Base-by-base conservation (phyloP, 1,139 yeast species). In the Sugiyamaella grinbergsii region DNA sequence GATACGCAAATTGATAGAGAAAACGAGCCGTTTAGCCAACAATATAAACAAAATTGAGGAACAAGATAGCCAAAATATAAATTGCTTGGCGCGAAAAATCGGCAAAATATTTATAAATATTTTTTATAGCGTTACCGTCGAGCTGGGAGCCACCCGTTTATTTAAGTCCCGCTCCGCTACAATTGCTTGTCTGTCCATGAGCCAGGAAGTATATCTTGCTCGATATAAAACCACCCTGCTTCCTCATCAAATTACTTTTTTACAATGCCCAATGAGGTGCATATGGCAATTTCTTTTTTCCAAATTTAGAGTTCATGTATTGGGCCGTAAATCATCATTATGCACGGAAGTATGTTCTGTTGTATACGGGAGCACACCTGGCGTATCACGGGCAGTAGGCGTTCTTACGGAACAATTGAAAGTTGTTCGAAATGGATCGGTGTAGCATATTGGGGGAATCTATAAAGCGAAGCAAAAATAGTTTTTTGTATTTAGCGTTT, bases 221-320 rank as follows among this genome's bases (percentile, higher is more conserved):
- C 29, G 32, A 28, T 28, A 28, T 28, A 28, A 5, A 28, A 5
- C 32, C n/a, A 13, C n/a, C n/a, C 32, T 28, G 32, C 42, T 39
- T 39, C 42, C 42, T 39, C 42, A 39, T 39, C 42, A 39, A 26
- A 39, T 26, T 39, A 13, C 22, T 23, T 39, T 39, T 39, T 39
- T 16, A 5, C 23, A 4, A 13, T 39, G 23, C 42, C 42, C 42
- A 39, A 39, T 39, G 42, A 39, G 42, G 33, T 39, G 42, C 42
- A 39, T 39, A 15, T 28, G 33, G 8, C 7, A 13, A 39, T 39
- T 39, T 24, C 33, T 28, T 39, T 22, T 39, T 26, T 26, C 42
- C 16, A 15, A 26, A 24, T 39, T n/a, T 39, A 39, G 29, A 26
- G 42, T 39, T 39, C 18, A 39, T 39, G 42, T 39, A 19, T 39